Base-by-base conservation (phyloP, 441 rosid genomes). In the Brassica balearica region DNA sequence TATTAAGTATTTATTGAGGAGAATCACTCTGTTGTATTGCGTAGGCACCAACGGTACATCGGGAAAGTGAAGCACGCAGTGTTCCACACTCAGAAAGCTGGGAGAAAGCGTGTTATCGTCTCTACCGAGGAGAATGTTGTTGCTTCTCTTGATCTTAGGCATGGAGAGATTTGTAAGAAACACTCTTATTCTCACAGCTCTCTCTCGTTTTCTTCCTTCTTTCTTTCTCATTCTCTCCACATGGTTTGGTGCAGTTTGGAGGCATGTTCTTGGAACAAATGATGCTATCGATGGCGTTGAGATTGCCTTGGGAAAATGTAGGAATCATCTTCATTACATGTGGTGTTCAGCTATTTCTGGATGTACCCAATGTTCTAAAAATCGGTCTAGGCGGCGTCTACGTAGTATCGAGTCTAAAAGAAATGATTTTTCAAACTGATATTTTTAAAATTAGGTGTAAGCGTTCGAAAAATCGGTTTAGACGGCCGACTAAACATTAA, bases 51-150 rank as follows among this genome's bases (percentile, higher is more conserved):
- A 68, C 90, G 86, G 51, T 94, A 88, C 84, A 88, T 96, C 29
- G 98, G 99, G 23, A 96, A 96, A 84, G 98, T 96, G 85, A 90
- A 92, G 83, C 92, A 91, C 64, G 98, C 99, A 0, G 98, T 96
- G 53, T 96, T 96, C 80, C 98, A 88, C 81, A 94, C 98, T n/a
- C 99, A 96, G 68, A 96, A 94, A 87, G 87, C 98, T 14, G 98
- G 99, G 22, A 81, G 99, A 64, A 96, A 92, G 87, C 98, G 99
- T 62, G 98, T 96, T 11, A 80, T 94, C 27, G 97, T 96, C 51
- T 94, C 97, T 8, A 96, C 99, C 1, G 98, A 92, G 76, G 96
- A 94, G 94, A 92, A 94, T 68, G 94, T 89, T 68, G 84, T 96
- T 58, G 98, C 98, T 6, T 94, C 98, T 1, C 96, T 96, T 69